Evolutionary conservation across 257 asterid genomes (phyloP).

Genomic region (Solanum medicagineum): DNA sequence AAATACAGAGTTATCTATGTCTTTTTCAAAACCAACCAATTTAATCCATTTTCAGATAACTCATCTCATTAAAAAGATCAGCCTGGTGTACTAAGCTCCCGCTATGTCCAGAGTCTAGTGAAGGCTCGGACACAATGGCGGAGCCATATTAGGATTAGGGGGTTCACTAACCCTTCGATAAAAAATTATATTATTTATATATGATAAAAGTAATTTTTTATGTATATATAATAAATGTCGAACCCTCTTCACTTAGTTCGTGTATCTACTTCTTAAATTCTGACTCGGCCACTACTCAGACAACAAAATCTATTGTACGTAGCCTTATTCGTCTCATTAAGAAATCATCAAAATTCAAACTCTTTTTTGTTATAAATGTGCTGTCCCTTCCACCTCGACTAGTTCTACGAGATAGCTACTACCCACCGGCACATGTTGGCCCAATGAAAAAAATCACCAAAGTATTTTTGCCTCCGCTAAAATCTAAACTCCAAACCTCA

Average conservation of each 20-base stretch:
- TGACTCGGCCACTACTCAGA: too few species aligned
- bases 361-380: neutral
- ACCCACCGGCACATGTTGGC: neutral
- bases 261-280: too few species aligned
- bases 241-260: too few species aligned
- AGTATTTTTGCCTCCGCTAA: neutral
- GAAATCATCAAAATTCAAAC: neutral
- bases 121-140: too few species aligned
- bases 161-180: too few species aligned
- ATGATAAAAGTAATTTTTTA: too few species aligned
- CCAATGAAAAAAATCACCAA: neutral
- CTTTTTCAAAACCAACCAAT: neutral
- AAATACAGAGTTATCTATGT: neutral
- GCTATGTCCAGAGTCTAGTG: neutral
- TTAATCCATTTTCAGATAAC: neutral
- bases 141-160: too few species aligned
- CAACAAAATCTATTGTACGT: neutral
- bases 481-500: neutral
- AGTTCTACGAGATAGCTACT: rapidly evolving
- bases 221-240: too few species aligned
- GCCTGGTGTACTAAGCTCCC: neutral
- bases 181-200: too few species aligned
- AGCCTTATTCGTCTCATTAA: neutral
- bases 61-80: neutral
- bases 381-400: rapidly evolving